Conservation (phyloP, 1,139 yeast species). For the Magnusiomyces paraingens region DNA sequence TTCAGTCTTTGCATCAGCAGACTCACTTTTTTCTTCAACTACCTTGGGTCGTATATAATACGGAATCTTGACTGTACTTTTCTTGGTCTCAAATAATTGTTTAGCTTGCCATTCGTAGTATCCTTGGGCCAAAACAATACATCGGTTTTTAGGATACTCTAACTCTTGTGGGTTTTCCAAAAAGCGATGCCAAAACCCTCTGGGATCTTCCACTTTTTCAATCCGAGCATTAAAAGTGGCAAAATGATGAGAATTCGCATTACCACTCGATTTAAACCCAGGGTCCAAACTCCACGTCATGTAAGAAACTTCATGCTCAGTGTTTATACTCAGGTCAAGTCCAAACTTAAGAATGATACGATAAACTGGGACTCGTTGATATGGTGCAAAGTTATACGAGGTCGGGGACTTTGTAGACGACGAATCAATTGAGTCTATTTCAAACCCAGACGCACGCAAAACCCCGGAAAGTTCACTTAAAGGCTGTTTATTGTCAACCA, state of each 20-base stretch:
- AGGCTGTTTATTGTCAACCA: conserved; percentile 6
- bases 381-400: conserved; percentile 14
- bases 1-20: too few species aligned
- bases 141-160: conserved; percentile 37
- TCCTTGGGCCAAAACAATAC: conserved; percentile 75
- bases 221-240: conserved; percentile 32
- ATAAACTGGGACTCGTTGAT: conserved; percentile 10
- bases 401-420: background rate
- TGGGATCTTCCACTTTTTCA: conserved; percentile 26
- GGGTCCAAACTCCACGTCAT: conserved; percentile 61
- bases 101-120: conserved; percentile 71
- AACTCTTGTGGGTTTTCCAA: conserved; percentile 8
- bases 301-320: conserved; percentile 22
- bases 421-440: background rate
- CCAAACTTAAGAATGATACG: background rate
- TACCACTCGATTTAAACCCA: conserved; percentile 5
- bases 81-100: conserved; percentile 12
- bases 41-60: conserved; percentile 43
- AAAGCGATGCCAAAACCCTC: conserved; percentile 27
- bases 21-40: too few species aligned
- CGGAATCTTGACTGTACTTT: conserved; percentile 43
- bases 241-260: background rate
- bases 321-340: background rate
- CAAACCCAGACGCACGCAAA: background rate
- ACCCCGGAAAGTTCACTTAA: conserved; percentile 13